Base-by-base conservation (phyloP, 495 filamentous ascomycete genomes). In the Daldinia decipiens region DNA sequence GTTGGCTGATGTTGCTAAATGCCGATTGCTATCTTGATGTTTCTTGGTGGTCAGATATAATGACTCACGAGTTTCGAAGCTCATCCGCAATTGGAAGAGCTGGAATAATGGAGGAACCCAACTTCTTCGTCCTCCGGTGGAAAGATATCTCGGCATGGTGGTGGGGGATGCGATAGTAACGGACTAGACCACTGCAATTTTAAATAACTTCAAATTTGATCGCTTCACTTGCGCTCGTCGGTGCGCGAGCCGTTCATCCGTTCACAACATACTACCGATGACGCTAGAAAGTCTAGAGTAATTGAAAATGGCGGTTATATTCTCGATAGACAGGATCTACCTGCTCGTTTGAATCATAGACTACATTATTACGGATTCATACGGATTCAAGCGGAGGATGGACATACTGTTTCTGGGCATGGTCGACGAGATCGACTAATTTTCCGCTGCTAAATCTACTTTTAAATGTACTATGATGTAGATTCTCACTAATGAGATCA, bases 161-260 rank as follows among this genome's bases (percentile, higher is more conserved):
- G 69, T 36, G 34, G 62, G 62, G 32, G 45, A 40, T 59, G 36
- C 32, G 47, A 55, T 62, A 51, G 45, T 29, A 24, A 29, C 45
- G 51, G 50, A 61, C 39, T 54, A 60, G 17, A 60, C 55, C 55
- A 29, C 29, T 19, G 36, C 26, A 17, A 50, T 50, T 67, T 72
- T 64, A 50, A 55, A 45, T 58, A 3, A 57, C 54, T 54, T 29
- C 21, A 1, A 24, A 24, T 24, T 72, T 51, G 6, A 31, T 63
- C 21, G n/a, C 57, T 53, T 73, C 26, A 61, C 13, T 38, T 19
- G 13, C 40, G 15, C 26, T 29, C 1, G 36, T 36, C 70, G 70
- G 70, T 73, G 61, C 43, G 15, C 70, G 70, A 69, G 70, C 70
- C 70, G 70, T 21, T 47, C 66, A 73, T 62, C 70, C 70, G 70